phyloP scores from a whole-genome alignment of 441 rosid species.

The Eutrema salsugineum region DNA sequence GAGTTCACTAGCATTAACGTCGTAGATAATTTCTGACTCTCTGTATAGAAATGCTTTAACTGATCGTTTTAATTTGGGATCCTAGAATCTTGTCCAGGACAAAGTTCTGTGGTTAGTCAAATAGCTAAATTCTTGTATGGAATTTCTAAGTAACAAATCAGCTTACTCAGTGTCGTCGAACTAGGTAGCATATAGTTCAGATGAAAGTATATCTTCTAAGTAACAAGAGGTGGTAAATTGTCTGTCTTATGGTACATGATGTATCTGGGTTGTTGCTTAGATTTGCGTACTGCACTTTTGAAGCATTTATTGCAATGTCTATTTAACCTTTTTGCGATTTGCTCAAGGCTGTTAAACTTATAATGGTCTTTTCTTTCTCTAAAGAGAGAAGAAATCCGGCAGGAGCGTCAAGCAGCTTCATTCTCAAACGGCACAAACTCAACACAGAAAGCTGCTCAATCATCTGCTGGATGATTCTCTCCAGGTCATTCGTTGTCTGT shows the following conservation, averaged over 20 bases:
- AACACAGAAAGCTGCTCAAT: background rate
- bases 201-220: too few relatives aligned
- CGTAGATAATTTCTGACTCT: background rate
- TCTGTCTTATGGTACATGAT: too few relatives aligned
- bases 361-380: background rate
- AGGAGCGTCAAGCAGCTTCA: conserved; percentile 26
- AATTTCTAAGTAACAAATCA: too few relatives aligned
- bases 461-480: conserved; percentile 2
- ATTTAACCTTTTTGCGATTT: background rate
- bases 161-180: too few relatives aligned
- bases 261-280: too few relatives aligned
- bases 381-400: conserved; percentile 21
- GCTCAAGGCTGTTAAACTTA: background rate
- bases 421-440: conserved; percentile 5
- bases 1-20: background rate
- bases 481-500: background rate
- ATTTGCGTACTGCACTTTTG: background rate
- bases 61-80: too few relatives aligned
- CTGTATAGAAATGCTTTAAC: background rate
- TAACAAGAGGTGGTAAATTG: background rate
- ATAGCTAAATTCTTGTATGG: too few relatives aligned
- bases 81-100: too few relatives aligned
- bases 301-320: background rate
- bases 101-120: too few relatives aligned
- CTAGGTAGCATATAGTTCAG: too few relatives aligned